A percentile compares a stretch with the other conserved stretches of the same genome.
Evolutionary conservation across 371 early-diverging fungal species (phyloP).

Genomic region (Actinomucor elegans): DNA sequence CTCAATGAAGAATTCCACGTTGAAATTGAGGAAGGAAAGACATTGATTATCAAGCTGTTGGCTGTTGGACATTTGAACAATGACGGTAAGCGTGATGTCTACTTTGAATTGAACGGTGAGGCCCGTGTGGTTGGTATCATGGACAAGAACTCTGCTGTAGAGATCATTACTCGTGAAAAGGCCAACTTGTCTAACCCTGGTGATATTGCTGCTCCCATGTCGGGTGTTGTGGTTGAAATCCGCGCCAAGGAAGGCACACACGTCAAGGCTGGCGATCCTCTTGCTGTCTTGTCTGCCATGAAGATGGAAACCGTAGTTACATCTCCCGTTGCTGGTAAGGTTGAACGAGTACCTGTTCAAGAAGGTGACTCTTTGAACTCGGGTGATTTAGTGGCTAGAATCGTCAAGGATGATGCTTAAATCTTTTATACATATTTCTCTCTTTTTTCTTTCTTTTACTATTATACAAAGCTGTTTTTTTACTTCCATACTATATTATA

Average conservation of each 20-base stretch:
- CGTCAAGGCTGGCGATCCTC: conserved; percentile 86
- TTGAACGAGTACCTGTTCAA: conserved; percentile 67
- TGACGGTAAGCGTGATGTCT: conserved; percentile 86
- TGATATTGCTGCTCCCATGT: conserved; percentile 92
- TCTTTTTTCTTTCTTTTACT: neutral
- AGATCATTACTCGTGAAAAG: conserved; percentile 68
- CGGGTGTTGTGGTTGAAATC: conserved; percentile 89
- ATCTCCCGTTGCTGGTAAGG: conserved; percentile 75
- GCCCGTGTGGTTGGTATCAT: conserved; percentile 78
- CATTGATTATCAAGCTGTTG: conserved; percentile 82
- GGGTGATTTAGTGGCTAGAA: conserved; percentile 77
- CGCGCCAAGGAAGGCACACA: conserved; percentile 74
- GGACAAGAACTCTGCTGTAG: conserved; percentile 61
- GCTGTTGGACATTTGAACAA: conserved; percentile 81
- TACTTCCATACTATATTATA: neutral
- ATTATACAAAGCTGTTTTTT: neutral
- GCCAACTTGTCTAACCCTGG: conserved; percentile 75
- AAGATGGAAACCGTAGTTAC: conserved; percentile 97
- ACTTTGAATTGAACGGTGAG: conserved; percentile 93
- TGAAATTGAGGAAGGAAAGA: conserved; percentile 85
- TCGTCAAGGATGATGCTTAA: conserved; percentile 43
- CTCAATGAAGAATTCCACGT: conserved; percentile 86
- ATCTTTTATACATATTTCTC: too few species aligned
- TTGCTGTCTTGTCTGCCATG: conserved; percentile 92
- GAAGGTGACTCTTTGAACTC: conserved; percentile 76